Evolutionary conservation across 2,329 filamentous ascomycete genomes (phyloP).

Genomic region (Pochonia chlamydosporia): DNA sequence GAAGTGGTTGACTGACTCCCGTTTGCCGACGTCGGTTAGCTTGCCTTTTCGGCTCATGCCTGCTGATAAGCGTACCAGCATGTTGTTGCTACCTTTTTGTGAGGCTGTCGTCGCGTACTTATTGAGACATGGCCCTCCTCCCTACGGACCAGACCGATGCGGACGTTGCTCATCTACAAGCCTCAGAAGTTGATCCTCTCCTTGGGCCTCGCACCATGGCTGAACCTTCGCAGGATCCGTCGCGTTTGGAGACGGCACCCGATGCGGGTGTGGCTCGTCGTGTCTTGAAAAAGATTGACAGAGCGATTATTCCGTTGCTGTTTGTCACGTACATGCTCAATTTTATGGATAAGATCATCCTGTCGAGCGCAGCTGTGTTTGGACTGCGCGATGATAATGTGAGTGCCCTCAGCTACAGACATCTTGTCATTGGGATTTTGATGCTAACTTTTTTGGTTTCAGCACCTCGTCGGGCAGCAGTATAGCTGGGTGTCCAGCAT

Average conservation of each 20-base stretch:
- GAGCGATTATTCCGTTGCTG: conserved; percentile 45
- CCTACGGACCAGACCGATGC: not conserved
- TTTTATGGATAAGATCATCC: conserved; percentile 55
- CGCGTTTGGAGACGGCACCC: conserved; percentile 25
- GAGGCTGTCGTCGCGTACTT: not conserved
- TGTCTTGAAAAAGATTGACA: conserved; percentile 51
- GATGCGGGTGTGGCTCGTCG: conserved; percentile 24
- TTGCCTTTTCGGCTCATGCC: not conserved
- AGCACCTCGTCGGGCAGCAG: conserved; percentile 11
- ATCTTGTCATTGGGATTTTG: not conserved
- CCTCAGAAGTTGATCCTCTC: not conserved
- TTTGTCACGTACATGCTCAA: conserved; percentile 53
- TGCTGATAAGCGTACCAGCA: not conserved
- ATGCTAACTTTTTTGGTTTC: conserved; percentile 11
- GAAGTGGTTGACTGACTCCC: too few species aligned
- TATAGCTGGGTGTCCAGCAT: conserved; percentile 13
- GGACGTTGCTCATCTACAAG: not conserved
- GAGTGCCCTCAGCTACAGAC: conserved; percentile 1
- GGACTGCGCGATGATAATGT: conserved; percentile 42
- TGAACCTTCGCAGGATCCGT: conserved; percentile 12
- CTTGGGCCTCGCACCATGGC: not conserved
- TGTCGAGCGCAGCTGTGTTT: conserved; percentile 51
- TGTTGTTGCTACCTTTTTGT: not conserved
- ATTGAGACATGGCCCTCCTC: conserved; percentile 1
- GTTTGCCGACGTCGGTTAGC: too few species aligned